phyloP scores from a whole-genome alignment of 805 yeast species.

The Candida xyloterini region DNA sequence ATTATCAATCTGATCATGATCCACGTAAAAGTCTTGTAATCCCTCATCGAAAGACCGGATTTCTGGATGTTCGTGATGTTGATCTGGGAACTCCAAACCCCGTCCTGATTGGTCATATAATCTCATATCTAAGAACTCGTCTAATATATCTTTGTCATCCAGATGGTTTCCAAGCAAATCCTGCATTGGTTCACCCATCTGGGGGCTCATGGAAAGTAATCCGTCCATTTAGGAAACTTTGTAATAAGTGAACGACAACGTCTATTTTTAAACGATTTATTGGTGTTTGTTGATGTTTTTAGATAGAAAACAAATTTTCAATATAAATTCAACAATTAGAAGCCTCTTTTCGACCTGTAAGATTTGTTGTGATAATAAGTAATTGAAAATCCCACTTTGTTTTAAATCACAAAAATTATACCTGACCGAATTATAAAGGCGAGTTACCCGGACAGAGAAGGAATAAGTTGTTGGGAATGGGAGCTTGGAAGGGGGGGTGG shows the following conservation, averaged over 20 bases:
- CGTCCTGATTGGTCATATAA: slow-evolving; percentile 37
- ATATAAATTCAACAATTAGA: neutral
- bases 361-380: neutral
- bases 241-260: neutral
- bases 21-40: slow-evolving; percentile 1
- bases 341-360: neutral
- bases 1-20: slow-evolving; percentile 2
- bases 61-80: slow-evolving; percentile 1
- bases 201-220: slow-evolving; percentile 20
- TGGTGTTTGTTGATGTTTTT: neutral
- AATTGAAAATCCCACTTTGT: slow-evolving; percentile 3
- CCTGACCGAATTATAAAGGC: neutral
- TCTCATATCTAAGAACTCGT: slow-evolving; percentile 54
- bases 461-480: neutral
- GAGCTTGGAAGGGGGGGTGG: too few species aligned
- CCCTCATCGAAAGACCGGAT: slow-evolving; percentile 6
- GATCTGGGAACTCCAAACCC: slow-evolving; percentile 1
- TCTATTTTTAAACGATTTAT: neutral
- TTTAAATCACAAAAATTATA: slow-evolving; percentile 3
- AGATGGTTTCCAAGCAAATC: slow-evolving; percentile 13
- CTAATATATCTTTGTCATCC: slow-evolving; percentile 47
- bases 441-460: slow-evolving; percentile 5
- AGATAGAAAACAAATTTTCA: neutral
- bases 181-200: slow-evolving; percentile 17
- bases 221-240: slow-evolving; percentile 15